phyloP scores from a whole-genome alignment of 305 asterid genomes.

The Nicotiana rustica region DNA sequence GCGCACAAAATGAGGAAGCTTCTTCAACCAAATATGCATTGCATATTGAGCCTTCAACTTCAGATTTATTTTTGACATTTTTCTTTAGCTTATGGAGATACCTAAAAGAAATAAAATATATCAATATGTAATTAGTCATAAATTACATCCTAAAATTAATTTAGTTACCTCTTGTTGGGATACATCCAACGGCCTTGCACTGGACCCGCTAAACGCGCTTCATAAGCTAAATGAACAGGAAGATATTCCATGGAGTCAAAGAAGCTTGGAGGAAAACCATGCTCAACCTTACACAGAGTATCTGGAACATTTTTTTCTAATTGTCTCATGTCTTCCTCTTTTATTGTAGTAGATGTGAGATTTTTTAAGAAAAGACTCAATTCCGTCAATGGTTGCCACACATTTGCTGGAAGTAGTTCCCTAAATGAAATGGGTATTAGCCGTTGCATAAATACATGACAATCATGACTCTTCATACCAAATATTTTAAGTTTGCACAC shows the following conservation, averaged over 20 bases:
- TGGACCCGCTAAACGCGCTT: no score
- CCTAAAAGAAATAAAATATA: no score
- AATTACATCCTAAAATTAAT: neutral
- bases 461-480: neutral
- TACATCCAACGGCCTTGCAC: neutral
- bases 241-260: no score
- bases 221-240: no score
- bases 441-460: neutral
- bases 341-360: neutral
- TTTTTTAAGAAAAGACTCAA: neutral
- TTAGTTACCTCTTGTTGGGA: no score
- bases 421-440: neutral
- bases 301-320: neutral
- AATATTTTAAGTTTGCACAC: no score
- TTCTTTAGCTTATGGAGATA: no score
- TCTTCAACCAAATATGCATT: neutral
- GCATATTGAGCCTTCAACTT: neutral
- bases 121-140: no score
- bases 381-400: neutral
- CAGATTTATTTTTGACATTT: no score
- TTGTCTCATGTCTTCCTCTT: neutral
- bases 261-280: no score
- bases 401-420: neutral
- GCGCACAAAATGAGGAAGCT: neutral
- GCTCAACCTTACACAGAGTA: neutral